These are phyloP conservation scores for Trichoderma hamatum DNA, from an alignment of 2,329 filamentous ascomycete genomes.

Conservation along the genomic window DNA sequence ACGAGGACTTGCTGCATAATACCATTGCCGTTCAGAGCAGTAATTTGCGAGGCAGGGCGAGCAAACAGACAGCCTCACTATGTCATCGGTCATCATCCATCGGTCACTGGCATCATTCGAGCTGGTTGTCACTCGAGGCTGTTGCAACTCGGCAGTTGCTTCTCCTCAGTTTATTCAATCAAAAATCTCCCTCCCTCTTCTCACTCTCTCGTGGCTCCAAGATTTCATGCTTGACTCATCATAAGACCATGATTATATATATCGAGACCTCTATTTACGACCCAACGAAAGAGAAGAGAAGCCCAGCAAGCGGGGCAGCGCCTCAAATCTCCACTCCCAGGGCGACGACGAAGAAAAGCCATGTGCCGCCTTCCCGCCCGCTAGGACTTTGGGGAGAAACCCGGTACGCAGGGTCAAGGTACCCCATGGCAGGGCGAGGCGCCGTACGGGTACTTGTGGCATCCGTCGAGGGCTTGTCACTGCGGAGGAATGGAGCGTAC, in stretches of 20 bases:
- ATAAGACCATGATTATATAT: neutral
- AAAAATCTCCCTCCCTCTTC: neutral
- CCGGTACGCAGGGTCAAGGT: neutral
- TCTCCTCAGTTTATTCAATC: too few species aligned
- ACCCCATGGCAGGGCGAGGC: neutral
- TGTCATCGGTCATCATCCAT: neutral
- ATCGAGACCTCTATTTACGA: neutral
- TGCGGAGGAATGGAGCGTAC: neutral
- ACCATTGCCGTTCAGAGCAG: neutral
- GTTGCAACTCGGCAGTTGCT: neutral
- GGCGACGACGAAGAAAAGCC: conserved; percentile 11
- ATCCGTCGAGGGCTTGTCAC: neutral
- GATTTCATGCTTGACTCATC: neutral
- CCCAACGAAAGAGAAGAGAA: neutral
- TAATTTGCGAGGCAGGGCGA: neutral
- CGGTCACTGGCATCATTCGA: neutral
- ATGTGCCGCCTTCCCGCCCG: conserved; percentile 28
- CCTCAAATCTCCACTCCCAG: conserved; percentile 21
- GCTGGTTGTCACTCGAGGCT: conserved; percentile 1
- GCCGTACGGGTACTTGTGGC: neutral
- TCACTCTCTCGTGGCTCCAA: neutral
- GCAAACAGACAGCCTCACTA: neutral
- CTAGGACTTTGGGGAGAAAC: conserved; percentile 8
- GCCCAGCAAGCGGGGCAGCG: neutral
- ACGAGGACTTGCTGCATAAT: neutral